These are phyloP conservation scores for Liquidambar formosana DNA, from an alignment of 164 flowering plant genomes.

Conservation along the genomic window DNA sequence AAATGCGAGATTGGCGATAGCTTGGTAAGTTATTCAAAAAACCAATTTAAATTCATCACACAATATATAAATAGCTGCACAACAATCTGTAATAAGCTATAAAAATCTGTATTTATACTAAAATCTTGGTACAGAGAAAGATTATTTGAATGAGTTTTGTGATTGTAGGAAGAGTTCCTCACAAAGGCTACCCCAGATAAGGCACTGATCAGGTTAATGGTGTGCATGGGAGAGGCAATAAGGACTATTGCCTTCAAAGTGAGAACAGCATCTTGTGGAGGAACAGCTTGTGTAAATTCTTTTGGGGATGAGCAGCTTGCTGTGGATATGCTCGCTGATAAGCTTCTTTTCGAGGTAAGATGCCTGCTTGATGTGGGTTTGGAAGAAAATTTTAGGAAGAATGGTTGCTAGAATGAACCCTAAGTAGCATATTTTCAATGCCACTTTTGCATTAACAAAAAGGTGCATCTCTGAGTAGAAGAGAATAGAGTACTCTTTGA, in stretches of 20 bases:
- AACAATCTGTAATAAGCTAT: too few species aligned
- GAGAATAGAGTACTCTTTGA: too few species aligned
- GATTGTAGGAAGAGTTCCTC: conserved; percentile 80
- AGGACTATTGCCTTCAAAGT: conserved; percentile 95
- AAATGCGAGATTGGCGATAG: conserved; percentile 89
- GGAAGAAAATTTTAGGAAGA: too few species aligned
- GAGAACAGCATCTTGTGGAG: conserved; percentile 97
- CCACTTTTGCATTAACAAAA: too few species aligned
- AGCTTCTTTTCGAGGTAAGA: conserved; percentile 96
- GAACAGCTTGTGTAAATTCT: conserved; percentile 89
- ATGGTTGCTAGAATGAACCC: too few species aligned
- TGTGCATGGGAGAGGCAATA: conserved; percentile 94
- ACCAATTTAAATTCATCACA: too few species aligned
- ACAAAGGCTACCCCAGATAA: conserved; percentile 87
- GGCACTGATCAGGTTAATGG: conserved; percentile 77
- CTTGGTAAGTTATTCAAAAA: conserved; percentile 44
- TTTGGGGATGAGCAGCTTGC: conserved; percentile 99
- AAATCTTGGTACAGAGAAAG: too few species aligned
- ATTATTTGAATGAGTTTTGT: not conserved
- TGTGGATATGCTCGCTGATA: conserved; percentile 90
- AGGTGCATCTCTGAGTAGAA: too few species aligned
- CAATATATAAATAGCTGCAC: too few species aligned
- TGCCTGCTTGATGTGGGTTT: too few species aligned
- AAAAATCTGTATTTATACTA: too few species aligned
- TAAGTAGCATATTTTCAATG: too few species aligned